Percentiles rank a stretch among this genome's conserved stretches.
phyloP scores from a whole-genome alignment of 1,284 basidiomycete genomes.

The Ustilago crameri region DNA sequence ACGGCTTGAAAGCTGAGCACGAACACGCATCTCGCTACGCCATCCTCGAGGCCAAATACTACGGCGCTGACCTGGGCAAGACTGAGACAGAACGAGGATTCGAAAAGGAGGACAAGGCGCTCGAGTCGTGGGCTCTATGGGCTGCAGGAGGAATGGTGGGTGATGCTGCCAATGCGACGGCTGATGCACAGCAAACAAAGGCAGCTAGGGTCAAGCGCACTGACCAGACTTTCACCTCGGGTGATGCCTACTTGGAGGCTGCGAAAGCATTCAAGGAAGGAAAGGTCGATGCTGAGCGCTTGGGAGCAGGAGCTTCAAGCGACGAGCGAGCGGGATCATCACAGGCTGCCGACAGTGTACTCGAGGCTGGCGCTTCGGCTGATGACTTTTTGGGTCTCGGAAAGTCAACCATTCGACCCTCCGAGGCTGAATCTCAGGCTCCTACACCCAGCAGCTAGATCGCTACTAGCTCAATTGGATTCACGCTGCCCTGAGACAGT shows the following conservation, averaged over 20 bases:
- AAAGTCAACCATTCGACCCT: conserved; percentile 23
- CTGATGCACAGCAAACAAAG: conserved; percentile 37
- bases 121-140: conserved; percentile 57
- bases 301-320: conserved; percentile 7
- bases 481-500: neutral
- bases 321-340: neutral
- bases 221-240: conserved; percentile 48
- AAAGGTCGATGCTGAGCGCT: conserved; percentile 16
- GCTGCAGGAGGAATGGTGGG: conserved; percentile 22
- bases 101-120: conserved; percentile 55
- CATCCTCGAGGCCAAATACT: conserved; percentile 80
- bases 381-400: conserved; percentile 42
- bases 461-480: neutral
- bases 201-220: conserved; percentile 38
- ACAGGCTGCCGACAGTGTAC: neutral
- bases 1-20: conserved; percentile 71
- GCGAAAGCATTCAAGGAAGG: conserved; percentile 46
- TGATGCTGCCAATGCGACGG: conserved; percentile 16
- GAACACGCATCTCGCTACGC: conserved; percentile 82
- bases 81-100: conserved; percentile 60
- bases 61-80: conserved; percentile 78
- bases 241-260: conserved; percentile 49
- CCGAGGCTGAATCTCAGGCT: conserved; percentile 15
- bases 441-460: neutral
- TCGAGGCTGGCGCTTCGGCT: conserved; percentile 7